These are phyloP conservation scores for Acanthamoeba triangularis DNA, from an alignment of 208 protist species.

Conservation along the genomic window DNA sequence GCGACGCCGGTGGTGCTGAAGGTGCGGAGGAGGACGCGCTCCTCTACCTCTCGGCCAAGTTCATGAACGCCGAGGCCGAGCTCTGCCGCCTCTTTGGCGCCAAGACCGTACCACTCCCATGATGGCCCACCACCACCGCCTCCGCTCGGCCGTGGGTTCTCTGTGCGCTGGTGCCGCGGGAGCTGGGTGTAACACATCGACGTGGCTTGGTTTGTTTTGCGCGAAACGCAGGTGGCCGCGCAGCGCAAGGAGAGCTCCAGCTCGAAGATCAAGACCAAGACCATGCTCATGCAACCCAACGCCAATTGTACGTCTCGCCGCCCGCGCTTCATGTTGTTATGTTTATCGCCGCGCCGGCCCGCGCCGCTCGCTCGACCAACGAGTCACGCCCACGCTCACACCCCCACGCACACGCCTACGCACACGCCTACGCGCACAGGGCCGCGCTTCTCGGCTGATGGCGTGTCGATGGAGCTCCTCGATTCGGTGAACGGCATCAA, in stretches of 20 bases:
- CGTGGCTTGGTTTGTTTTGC: not conserved
- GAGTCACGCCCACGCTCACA: not conserved
- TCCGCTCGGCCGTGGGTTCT: no score
- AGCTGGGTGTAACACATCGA: not conserved
- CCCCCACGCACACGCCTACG: not conserved
- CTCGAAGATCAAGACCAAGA: constrained; percentile 16
- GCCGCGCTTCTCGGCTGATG: constrained; percentile 14
- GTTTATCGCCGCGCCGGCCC: not conserved
- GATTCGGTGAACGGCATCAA: constrained; percentile 28
- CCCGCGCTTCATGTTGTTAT: not conserved
- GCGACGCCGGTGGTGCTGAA: not conserved
- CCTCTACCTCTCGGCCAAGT: constrained; percentile 7
- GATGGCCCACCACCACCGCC: not conserved
- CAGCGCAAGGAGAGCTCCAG: constrained; percentile 18
- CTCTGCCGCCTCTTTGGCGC: constrained; percentile 59
- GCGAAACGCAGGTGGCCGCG: not conserved
- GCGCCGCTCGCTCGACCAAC: not conserved
- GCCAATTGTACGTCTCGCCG: constrained; percentile 1
- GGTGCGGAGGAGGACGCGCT: not conserved
- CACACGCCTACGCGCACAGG: not conserved
- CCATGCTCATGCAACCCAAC: constrained; percentile 21
- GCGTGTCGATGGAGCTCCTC: constrained; percentile 18
- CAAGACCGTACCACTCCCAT: not conserved
- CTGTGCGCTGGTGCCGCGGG: no score
- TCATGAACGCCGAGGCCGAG: constrained; percentile 51